These are phyloP conservation scores for Nicotiana noctiflora DNA, from an alignment of 257 asterid genomes.

Conservation along the genomic window DNA sequence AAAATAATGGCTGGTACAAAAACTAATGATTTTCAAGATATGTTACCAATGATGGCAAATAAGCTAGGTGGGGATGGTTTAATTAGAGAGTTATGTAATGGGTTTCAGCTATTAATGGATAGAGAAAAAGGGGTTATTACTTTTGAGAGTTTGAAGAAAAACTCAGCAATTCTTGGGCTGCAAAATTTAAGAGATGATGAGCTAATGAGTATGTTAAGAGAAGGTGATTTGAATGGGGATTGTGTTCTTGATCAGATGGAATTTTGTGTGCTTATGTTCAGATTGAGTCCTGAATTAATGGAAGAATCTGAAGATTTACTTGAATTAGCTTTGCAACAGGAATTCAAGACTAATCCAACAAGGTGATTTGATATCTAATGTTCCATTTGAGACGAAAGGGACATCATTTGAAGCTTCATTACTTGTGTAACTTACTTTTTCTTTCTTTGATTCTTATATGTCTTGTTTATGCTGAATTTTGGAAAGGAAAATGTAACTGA, in stretches of 20 bases:
- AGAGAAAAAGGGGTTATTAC: conserved; percentile 55
- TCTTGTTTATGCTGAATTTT: not conserved
- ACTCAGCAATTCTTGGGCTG: conserved; percentile 58
- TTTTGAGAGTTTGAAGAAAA: conserved; percentile 64
- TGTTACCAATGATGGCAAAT: conserved; percentile 68
- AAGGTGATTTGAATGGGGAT: conserved; percentile 66
- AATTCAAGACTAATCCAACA: not conserved
- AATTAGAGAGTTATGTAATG: conserved; percentile 66
- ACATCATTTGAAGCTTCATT: not conserved
- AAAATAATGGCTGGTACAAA: conserved; percentile 23
- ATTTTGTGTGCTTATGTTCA: conserved; percentile 79
- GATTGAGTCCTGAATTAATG: conserved; percentile 79
- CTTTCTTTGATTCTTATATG: not conserved
- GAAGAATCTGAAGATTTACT: conserved; percentile 46
- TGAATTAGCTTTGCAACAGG: conserved; percentile 36
- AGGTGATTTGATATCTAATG: not conserved
- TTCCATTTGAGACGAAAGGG: not conserved
- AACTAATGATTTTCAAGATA: conserved; percentile 45
- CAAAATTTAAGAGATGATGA: conserved; percentile 65
- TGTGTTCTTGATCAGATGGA: conserved; percentile 72
- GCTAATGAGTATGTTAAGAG: conserved; percentile 51
- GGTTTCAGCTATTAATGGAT: conserved; percentile 63
- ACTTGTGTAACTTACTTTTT: not conserved
- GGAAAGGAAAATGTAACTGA: not conserved
- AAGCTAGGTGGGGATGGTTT: conserved; percentile 78